A percentile compares a stretch with the other conserved stretches of the same genome.
These are phyloP conservation scores for Neurospora sp. DNA, from an alignment of 495 filamentous ascomycete genomes.

Conservation along the genomic window DNA sequence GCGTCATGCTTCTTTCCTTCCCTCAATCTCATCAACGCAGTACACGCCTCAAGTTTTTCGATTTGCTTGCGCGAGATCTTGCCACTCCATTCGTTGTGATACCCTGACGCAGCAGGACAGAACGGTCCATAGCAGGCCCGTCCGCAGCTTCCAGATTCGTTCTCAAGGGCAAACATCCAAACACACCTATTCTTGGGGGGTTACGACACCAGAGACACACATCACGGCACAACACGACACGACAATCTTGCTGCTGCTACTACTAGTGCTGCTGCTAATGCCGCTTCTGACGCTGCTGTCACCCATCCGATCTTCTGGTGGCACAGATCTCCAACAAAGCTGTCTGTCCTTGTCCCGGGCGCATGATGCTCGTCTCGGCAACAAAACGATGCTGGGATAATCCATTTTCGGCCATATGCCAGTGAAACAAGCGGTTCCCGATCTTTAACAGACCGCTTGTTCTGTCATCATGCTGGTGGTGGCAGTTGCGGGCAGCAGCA, in stretches of 20 bases:
- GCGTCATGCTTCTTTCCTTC: neutral
- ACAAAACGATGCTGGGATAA: neutral
- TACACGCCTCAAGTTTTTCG: neutral
- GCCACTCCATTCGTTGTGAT: neutral
- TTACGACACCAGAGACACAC: neutral
- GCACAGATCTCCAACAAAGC: constrained; percentile 8
- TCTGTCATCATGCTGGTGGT: neutral
- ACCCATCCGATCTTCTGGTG: constrained; percentile 6
- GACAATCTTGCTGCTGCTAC: neutral
- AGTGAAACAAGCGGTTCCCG: neutral
- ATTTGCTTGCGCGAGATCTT: constrained; percentile 1
- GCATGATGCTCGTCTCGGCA: neutral
- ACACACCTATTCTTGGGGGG: neutral
- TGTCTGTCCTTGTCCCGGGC: neutral
- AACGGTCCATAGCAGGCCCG: neutral
- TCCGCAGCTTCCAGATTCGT: neutral
- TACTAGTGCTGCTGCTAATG: neutral
- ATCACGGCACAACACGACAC: neutral
- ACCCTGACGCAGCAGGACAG: neutral
- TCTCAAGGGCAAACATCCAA: neutral
- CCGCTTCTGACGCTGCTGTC: constrained; percentile 4
- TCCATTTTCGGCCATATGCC: neutral
- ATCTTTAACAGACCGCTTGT: neutral
- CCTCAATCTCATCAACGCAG: neutral
- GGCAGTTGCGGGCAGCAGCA: neutral